Evolutionary conservation across 2,329 filamentous ascomycete genomes (phyloP).

Genomic region (Diaporthe amygdali): DNA sequence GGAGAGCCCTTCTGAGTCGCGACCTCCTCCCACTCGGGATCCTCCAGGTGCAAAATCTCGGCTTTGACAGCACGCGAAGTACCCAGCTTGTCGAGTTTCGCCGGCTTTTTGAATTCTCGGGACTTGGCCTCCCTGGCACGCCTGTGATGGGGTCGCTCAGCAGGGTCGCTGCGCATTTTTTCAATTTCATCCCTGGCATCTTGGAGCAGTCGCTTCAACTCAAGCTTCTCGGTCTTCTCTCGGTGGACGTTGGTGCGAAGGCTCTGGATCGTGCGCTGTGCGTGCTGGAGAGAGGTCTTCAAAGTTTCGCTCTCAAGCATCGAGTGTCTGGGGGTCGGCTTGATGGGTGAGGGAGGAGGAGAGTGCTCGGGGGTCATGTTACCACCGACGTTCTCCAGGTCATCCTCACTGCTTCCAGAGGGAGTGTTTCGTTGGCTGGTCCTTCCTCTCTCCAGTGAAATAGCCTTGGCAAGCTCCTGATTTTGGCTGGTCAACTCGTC

Average conservation of each 20-base stretch:
- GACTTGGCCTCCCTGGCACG: constrained; percentile 68
- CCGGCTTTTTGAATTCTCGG: constrained; percentile 78
- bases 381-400: constrained; percentile 69
- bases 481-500: constrained; percentile 90
- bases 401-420: constrained; percentile 65
- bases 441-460: constrained; percentile 75
- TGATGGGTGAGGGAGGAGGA: constrained; percentile 87
- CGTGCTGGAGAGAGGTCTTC: constrained; percentile 91
- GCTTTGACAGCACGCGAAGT: constrained; percentile 75
- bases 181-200: constrained; percentile 93
- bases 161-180: constrained; percentile 64
- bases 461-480: constrained; percentile 84
- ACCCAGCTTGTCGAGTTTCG: constrained; percentile 71
- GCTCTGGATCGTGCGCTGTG: constrained; percentile 95
- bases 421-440: constrained; percentile 67
- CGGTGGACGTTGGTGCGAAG: constrained; percentile 94
- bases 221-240: constrained; percentile 98
- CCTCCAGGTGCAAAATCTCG: constrained; percentile 80
- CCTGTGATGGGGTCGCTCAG: constrained; percentile 45
- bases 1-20: constrained; percentile 33
- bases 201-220: constrained; percentile 92
- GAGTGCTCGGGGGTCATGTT: constrained; percentile 85
- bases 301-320: constrained; percentile 95
- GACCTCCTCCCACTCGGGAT: constrained; percentile 88
- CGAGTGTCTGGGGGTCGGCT: constrained; percentile 87